Evolutionary conservation across 352 stramenopile species (phyloP).

Genomic region (Phytophthora melonis): DNA sequence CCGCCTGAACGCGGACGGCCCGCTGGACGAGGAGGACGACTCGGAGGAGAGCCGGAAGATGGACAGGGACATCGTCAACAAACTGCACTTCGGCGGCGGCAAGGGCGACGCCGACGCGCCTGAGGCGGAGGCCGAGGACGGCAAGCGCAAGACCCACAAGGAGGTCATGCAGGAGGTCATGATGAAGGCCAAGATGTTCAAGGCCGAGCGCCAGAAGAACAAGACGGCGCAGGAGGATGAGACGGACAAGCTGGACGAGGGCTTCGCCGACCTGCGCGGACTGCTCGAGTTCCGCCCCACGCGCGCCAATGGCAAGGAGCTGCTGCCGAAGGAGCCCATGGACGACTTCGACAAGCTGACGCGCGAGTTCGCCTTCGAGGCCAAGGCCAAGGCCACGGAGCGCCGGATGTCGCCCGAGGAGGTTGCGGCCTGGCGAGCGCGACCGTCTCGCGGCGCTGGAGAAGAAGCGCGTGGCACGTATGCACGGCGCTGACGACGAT

Average conservation of each 20-base stretch:
- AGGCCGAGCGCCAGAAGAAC: constrained; percentile 88
- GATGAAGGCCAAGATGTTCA: constrained; percentile 93
- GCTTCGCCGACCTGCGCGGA: constrained; percentile 67
- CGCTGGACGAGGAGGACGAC: constrained; percentile 75
- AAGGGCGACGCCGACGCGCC: constrained; percentile 27
- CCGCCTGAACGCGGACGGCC: constrained; percentile 55
- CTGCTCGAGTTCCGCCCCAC: constrained; percentile 86
- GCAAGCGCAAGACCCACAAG: constrained; percentile 84
- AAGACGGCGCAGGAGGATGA: constrained; percentile 86
- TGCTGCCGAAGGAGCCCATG: constrained; percentile 74
- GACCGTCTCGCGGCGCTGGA: constrained; percentile 94
- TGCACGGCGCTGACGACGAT: constrained; percentile 90
- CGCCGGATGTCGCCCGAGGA: constrained; percentile 96
- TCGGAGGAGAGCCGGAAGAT: constrained; percentile 77
- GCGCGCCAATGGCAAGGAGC: constrained; percentile 65
- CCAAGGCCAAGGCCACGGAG: constrained; percentile 94
- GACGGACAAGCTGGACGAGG: constrained; percentile 79
- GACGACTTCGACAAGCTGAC: constrained; percentile 91
- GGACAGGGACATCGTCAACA: constrained; percentile 84
- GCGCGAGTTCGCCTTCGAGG: constrained; percentile 88
- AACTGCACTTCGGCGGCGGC: constrained; percentile 88
- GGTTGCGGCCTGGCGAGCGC: constrained; percentile 92
- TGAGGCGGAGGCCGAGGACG: constrained; percentile 29
- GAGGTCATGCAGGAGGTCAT: constrained; percentile 94
- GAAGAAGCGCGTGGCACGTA: constrained; percentile 93